phyloP scores from a whole-genome alignment of 1,139 yeast species.

The Kurtzmaniella quercitrusa region DNA sequence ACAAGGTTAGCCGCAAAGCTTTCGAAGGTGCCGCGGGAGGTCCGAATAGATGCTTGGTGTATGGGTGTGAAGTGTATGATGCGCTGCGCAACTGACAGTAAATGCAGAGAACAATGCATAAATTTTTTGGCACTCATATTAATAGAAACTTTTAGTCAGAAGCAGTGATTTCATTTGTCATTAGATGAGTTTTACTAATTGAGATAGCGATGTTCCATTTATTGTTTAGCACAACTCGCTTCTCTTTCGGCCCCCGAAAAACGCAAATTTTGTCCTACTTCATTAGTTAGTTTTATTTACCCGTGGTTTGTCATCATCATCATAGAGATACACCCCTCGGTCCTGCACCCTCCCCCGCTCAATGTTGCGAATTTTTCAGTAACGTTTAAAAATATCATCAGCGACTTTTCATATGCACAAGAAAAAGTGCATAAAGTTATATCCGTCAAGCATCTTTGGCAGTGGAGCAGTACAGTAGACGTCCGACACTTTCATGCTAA shows the following conservation, averaged over 20 bases:
- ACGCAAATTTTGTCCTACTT: not conserved
- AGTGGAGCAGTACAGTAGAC: no score
- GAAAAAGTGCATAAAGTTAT: not conserved
- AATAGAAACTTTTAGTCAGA: not conserved
- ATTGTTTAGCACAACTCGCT: no score
- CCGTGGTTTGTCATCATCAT: no score
- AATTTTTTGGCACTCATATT: not conserved
- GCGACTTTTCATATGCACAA: not conserved
- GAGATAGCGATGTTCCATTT: not conserved
- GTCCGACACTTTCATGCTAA: no score
- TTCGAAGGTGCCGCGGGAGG: not conserved
- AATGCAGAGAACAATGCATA: slow-evolving; percentile 2
- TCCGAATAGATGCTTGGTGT: not conserved
- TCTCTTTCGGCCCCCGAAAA: no score
- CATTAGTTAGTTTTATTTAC: no score
- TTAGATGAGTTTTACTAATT: not conserved
- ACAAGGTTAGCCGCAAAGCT: slow-evolving; percentile 1
- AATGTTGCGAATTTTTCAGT: not conserved
- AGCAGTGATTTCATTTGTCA: not conserved
- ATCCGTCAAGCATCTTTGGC: not conserved
- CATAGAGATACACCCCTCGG: not conserved
- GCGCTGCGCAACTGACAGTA: not conserved
- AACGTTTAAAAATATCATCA: not conserved
- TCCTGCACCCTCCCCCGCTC: not conserved
- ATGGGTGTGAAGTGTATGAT: not conserved